phyloP scores from a whole-genome alignment of 192 early-diverging fungal species.

The Coemansia sp. region DNA sequence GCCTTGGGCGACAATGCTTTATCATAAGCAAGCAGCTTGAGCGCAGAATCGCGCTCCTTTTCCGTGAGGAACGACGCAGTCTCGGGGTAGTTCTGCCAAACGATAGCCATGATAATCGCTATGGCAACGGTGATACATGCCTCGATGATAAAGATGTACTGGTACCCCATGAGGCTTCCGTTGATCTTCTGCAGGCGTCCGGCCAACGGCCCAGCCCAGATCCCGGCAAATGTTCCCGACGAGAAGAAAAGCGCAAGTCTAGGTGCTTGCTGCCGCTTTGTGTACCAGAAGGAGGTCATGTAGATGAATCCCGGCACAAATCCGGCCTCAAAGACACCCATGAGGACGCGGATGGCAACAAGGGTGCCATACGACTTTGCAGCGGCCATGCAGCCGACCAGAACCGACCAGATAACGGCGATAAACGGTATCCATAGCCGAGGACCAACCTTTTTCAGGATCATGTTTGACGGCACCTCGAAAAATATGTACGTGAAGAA shows the following conservation, averaged over 20 bases:
- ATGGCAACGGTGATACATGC: conserved; percentile 57
- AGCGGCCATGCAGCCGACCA: conserved; percentile 63
- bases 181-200: conserved; percentile 36
- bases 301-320: conserved; percentile 75
- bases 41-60: conserved; percentile 54
- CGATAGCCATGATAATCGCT: conserved; percentile 39
- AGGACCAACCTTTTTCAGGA: conserved; percentile 48
- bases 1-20: conserved; percentile 26
- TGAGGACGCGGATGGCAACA: conserved; percentile 37
- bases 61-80: conserved; percentile 61
- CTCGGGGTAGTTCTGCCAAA: conserved; percentile 60
- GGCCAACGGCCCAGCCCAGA: conserved; percentile 54
- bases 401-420: conserved; percentile 45
- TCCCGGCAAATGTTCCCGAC: conserved; percentile 52
- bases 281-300: conserved; percentile 61
- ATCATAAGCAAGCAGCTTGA: conserved; percentile 47
- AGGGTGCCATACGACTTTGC: conserved; percentile 61
- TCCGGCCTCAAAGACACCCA: conserved; percentile 63
- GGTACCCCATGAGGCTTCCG: conserved; percentile 31
- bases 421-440: conserved; percentile 54
- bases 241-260: conserved; percentile 57
- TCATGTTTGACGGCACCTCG: conserved; percentile 66
- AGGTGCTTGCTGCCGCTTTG: conserved; percentile 41
- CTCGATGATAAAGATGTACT: conserved; percentile 64
- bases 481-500: conserved; percentile 68